Conservation (phyloP, 2,329 filamentous ascomycete genomes). For the Pseudocercospora macadamiae region DNA sequence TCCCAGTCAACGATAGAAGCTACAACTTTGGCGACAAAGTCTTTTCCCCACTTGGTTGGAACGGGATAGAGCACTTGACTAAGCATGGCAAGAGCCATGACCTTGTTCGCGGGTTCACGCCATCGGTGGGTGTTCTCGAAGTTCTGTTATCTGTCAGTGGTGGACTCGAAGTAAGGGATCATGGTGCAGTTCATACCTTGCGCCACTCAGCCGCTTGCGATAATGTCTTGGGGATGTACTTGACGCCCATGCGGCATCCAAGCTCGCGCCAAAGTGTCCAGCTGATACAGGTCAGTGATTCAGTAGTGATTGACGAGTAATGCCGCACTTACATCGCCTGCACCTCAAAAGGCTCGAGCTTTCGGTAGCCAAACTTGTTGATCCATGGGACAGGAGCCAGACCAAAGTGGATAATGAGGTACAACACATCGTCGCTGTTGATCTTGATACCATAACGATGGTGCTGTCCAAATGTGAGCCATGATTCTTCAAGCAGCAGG, state of each 20-base stretch:
- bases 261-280: conserved; percentile 8
- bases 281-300: neutral
- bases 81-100: conserved; percentile 8
- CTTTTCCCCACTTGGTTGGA: neutral
- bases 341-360: conserved; percentile 15
- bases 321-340: conserved; percentile 4
- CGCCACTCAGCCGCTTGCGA: conserved; percentile 1
- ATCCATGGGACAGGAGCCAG: conserved; percentile 19
- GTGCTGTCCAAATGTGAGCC: conserved; percentile 1
- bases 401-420: conserved; percentile 18
- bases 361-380: conserved; percentile 19
- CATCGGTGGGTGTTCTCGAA: conserved; percentile 1
- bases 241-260: neutral
- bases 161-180: neutral
- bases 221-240: conserved; percentile 1
- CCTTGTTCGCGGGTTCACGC: neutral
- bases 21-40: conserved; percentile 4
- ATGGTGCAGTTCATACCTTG: neutral
- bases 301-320: neutral
- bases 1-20: conserved; percentile 9
- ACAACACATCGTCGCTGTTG: conserved; percentile 17
- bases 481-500: too few species aligned
- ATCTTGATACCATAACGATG: conserved; percentile 20
- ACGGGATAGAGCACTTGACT: conserved; percentile 7
- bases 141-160: neutral